Evolutionary conservation across 2,329 filamentous ascomycete genomes (phyloP), one percentile per base, ranked within the genome.

Genomic region (Amauroascus niger): DNA sequence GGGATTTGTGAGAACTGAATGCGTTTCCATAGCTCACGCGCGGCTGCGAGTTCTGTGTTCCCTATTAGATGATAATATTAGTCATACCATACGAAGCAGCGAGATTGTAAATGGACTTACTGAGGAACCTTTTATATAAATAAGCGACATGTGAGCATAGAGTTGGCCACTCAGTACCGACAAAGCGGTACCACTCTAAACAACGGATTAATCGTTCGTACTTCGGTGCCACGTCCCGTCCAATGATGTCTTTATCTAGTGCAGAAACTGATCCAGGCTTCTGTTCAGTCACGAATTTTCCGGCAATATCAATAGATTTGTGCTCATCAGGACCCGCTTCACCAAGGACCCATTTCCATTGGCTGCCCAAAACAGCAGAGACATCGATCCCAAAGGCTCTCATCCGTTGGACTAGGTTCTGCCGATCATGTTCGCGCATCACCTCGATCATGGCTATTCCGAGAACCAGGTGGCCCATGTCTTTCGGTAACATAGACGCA

Each of bases 111-210:
- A 13, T 32, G 8, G n/a, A 79, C 88, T 76, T 80, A 94, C 88
- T 79, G 45, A 95, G 77, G 64, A 96, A 89, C 57, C 84, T 83
- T 64, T 86, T 86, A 71, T 95, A 88, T n/a, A 90, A 79, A 61
- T 82, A 78, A 28, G 80, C 79, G 40, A 88, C 82, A 53, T 82
- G 76, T 16, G 74, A 70, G 62, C 91, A 87, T 20, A 87, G 82
- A 55, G 84, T 76, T 14, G 78, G 74, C 83, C 85, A 90, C 52
- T 86, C 78, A 11, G 80, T 84, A 48, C 86, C 80, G 7, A 91
- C 79, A 53, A 87, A 77, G 55, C 87, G 73, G 66, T 91, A 83
- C 90, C 91, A 97, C 64, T 94, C 87, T 55, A 96, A 72, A 35
- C 86, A 83, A 54, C 85, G 79, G 44, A 96, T 88, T 49, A 95